Percentiles rank a stretch among this genome's conserved stretches.
phyloP scores from a whole-genome alignment of 2,329 filamentous ascomycete species.

The Epichloe coenophiala region DNA sequence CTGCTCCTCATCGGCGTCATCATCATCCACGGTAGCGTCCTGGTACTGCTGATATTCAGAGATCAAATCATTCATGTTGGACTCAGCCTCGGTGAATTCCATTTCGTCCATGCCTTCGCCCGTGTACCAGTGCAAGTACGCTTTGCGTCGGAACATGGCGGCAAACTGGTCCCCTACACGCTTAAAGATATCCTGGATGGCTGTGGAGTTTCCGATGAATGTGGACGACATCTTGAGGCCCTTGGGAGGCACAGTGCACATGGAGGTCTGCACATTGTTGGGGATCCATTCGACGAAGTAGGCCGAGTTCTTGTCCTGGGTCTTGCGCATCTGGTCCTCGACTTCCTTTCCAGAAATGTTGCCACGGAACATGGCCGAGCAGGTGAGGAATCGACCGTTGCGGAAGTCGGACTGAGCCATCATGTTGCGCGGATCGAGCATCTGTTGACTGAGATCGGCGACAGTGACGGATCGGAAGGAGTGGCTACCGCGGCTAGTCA shows the following conservation, averaged over 20 bases:
- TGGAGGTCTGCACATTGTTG: slow-evolving; percentile 99
- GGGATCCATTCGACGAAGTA: slow-evolving; percentile 99
- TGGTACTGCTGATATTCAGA: slow-evolving; percentile 99
- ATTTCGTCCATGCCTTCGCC: slow-evolving; percentile 99
- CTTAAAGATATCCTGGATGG: slow-evolving; percentile 99
- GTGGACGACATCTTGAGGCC: slow-evolving; percentile 98
- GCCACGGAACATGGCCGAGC: slow-evolving; percentile 98
- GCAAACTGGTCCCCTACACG: slow-evolving; percentile 98
- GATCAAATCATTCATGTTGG: slow-evolving; percentile 99
- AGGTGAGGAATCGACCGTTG: slow-evolving; percentile 97
- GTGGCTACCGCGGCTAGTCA: slow-evolving; percentile 72
- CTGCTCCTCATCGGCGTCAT: slow-evolving; percentile 87
- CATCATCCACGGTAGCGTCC: slow-evolving; percentile 92
- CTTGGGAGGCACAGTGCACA: slow-evolving; percentile 95
- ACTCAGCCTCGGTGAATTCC: slow-evolving; percentile 99
- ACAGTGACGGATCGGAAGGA: slow-evolving; percentile 96
- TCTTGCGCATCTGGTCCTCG: slow-evolving; percentile 99
- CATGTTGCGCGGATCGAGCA: slow-evolving; percentile 99
- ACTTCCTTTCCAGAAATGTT: slow-evolving; percentile 99
- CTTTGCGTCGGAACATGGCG: slow-evolving; percentile 99
- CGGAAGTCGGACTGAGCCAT: slow-evolving; percentile 99
- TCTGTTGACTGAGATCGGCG: slow-evolving; percentile 97
- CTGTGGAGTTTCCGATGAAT: slow-evolving; percentile 97
- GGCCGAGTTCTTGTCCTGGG: slow-evolving; percentile 98
- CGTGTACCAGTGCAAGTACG: slow-evolving; percentile 99